phyloP scores from a whole-genome alignment of 2,329 filamentous ascomycete species.

The Pseudofabraea citricarpa region DNA sequence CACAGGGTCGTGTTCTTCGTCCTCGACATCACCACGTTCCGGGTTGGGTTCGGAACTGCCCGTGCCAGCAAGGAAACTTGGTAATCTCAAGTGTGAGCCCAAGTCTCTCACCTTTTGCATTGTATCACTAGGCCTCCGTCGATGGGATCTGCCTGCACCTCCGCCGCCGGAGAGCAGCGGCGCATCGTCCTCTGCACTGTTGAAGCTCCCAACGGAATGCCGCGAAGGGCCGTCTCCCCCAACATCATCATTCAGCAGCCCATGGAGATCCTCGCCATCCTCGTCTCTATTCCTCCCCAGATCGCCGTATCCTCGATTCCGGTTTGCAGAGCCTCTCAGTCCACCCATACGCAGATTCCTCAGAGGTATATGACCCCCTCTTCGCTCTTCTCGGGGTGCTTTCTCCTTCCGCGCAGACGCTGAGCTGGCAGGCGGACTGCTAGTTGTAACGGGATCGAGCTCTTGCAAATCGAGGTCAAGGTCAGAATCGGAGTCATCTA shows the following conservation, averaged over 20 bases:
- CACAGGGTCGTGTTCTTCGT: constrained; percentile 57
- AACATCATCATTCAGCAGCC: constrained; percentile 60
- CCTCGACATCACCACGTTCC: constrained; percentile 35
- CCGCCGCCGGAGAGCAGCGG: constrained; percentile 55
- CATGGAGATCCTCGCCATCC: constrained; percentile 61
- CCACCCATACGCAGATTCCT: constrained; percentile 65
- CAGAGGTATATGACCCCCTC: constrained; percentile 55
- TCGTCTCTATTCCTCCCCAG: constrained; percentile 51
- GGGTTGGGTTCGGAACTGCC: constrained; percentile 7
- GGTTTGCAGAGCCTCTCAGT: constrained; percentile 49
- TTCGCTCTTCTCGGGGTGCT: constrained; percentile 22
- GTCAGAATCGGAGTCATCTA: constrained; percentile 70
- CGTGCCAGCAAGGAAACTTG: constrained; percentile 56
- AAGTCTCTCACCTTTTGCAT: constrained; percentile 41
- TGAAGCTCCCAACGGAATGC: constrained; percentile 55
- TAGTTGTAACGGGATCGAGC: constrained; percentile 56
- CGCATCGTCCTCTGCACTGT: constrained; percentile 61
- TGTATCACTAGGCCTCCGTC: constrained; percentile 33
- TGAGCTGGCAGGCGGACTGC: constrained; percentile 17
- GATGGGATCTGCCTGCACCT: constrained; percentile 2
- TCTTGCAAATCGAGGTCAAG: constrained; percentile 74
- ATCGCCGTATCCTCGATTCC: constrained; percentile 51
- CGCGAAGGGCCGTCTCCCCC: constrained; percentile 41
- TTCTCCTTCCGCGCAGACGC: constrained; percentile 22
- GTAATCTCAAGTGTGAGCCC: constrained; percentile 55